Evolutionary conservation across 1,284 basidiomycete genomes (phyloP).

Genomic region (Polyporus tsugae): DNA sequence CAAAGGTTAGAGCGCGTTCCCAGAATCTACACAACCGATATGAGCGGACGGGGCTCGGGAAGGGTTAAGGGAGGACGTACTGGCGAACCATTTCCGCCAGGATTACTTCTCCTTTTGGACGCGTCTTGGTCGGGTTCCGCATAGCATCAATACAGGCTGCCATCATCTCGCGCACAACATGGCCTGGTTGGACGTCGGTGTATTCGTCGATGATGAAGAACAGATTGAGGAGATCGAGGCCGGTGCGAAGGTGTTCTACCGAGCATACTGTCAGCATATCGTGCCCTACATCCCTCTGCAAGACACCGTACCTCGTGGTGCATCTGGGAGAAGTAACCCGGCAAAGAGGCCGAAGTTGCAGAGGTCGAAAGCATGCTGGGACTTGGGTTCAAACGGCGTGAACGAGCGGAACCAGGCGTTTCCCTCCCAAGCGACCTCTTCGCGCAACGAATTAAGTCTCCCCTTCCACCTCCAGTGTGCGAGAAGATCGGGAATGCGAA

Average conservation of each 20-base stretch:
- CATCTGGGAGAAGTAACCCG: conserved; percentile 36
- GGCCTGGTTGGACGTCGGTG: conserved; percentile 44
- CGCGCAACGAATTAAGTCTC: conserved; percentile 33
- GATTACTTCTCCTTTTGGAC: neutral
- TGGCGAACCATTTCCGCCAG: conserved; percentile 3
- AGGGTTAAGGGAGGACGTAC: neutral
- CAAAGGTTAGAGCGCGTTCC: conserved; percentile 21
- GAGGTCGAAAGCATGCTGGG: conserved; percentile 44
- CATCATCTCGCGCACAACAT: conserved; percentile 38
- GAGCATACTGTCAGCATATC: neutral
- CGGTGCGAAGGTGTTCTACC: conserved; percentile 32
- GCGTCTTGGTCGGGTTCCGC: neutral
- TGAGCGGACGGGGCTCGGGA: neutral
- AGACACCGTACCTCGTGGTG: conserved; percentile 30
- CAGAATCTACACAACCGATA: conserved; percentile 31
- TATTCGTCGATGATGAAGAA: conserved; percentile 55
- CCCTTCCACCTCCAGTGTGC: conserved; percentile 5
- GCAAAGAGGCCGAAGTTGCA: conserved; percentile 45
- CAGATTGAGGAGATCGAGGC: conserved; percentile 52
- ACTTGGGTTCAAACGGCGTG: conserved; percentile 38
- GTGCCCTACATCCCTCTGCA: neutral
- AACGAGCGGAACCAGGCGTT: conserved; percentile 45
- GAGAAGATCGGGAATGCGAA: conserved; percentile 4
- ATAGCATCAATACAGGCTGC: conserved; percentile 23
- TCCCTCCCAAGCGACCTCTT: conserved; percentile 39